Percentiles rank a stretch among this genome's conserved stretches.
phyloP scores from a whole-genome alignment of 2,329 filamentous ascomycete genomes.

The Biscogniauxia sp. region DNA sequence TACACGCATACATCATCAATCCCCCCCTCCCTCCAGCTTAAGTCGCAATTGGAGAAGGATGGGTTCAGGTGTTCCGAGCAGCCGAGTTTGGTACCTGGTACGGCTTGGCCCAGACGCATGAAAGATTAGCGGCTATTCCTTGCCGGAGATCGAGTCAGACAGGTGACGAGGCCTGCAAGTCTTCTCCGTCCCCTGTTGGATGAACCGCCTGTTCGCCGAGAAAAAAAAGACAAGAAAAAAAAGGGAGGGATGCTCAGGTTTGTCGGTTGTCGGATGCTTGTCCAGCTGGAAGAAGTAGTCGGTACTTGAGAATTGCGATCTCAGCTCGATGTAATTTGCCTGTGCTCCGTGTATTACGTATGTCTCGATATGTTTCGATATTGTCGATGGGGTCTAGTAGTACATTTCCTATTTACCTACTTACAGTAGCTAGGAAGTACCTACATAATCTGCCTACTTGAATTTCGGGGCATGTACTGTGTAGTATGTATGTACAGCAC shows the following conservation, averaged over 20 bases:
- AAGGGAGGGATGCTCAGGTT: neutral
- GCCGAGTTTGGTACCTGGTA: constrained; percentile 1
- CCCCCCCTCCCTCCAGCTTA: no score
- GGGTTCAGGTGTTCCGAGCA: neutral
- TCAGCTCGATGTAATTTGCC: no score
- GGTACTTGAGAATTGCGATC: no score
- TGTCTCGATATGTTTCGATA: neutral
- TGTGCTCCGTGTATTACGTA: neutral
- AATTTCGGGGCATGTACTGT: no score
- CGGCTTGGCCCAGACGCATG: constrained; percentile 5
- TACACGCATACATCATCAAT: neutral
- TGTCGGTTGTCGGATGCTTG: neutral
- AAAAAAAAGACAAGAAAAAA: neutral
- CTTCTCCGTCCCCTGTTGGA: neutral
- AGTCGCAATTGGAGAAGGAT: neutral
- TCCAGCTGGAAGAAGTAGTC: neutral
- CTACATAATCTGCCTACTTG: no score
- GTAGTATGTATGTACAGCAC: no score
- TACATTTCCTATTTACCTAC: neutral
- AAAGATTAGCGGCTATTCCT: constrained; percentile 8
- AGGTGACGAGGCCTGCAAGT: neutral
- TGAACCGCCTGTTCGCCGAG: neutral
- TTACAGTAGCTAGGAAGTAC: no score
- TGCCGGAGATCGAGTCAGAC: neutral
- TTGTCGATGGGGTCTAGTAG: no score